Evolutionary conservation across 257 asterid species (phyloP).

Genomic region (Nicotiana otophora): DNA sequence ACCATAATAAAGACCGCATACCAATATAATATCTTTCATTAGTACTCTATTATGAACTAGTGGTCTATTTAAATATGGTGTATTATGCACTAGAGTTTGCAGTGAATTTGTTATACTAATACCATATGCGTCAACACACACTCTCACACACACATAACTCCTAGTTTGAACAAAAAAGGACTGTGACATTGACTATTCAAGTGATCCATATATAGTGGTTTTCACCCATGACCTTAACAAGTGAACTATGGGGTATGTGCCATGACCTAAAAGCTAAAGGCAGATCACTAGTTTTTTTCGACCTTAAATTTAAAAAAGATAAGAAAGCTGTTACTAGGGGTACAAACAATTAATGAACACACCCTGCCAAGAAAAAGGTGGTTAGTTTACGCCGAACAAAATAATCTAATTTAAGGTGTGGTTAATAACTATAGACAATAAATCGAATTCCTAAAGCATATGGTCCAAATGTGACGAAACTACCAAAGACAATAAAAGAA

Average conservation of each 20-base stretch:
- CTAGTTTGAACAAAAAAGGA: not conserved
- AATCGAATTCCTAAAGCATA: not conserved
- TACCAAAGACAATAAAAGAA: not conserved
- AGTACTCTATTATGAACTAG: too few relatives aligned
- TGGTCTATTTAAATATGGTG: too few relatives aligned
- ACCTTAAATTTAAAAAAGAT: not conserved
- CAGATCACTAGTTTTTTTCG: not conserved
- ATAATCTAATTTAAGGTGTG: not conserved
- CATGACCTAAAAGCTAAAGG: not conserved
- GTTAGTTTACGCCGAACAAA: not conserved
- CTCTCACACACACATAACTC: not conserved
- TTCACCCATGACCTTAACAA: not conserved
- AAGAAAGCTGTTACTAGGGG: not conserved
- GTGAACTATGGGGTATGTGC: not conserved
- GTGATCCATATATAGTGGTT: not conserved
- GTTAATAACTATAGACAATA: not conserved
- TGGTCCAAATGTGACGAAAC: not conserved
- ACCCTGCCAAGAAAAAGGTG: constrained; percentile 1
- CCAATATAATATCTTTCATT: too few relatives aligned
- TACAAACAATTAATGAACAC: not conserved
- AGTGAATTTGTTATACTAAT: too few relatives aligned
- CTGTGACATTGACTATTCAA: not conserved
- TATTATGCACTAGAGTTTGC: too few relatives aligned
- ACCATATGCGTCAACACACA: not conserved
- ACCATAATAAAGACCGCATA: too few relatives aligned